A percentile compares a stretch with the other conserved stretches of the same genome.
These are phyloP conservation scores for Umbelopsis sp. DNA, from an alignment of 192 early-diverging fungal species.

Conservation along the genomic window DNA sequence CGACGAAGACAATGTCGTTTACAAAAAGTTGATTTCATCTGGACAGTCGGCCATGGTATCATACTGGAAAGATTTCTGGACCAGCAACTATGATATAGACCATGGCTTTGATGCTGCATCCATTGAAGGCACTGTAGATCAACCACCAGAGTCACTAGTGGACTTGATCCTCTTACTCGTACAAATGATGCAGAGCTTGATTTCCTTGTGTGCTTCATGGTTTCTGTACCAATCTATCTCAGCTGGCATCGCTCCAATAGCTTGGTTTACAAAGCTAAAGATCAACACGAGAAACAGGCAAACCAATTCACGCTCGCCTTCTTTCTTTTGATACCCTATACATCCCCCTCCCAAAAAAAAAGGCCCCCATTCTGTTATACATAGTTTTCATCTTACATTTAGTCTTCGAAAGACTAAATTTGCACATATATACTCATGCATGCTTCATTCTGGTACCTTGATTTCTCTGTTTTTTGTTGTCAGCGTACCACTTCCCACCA, in stretches of 20 bases:
- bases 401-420: neutral
- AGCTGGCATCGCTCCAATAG: conserved; percentile 11
- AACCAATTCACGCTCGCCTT: neutral
- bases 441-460: too few species aligned
- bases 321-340: neutral
- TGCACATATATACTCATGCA: conserved; percentile 4
- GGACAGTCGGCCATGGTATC: neutral
- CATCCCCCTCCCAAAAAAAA: neutral
- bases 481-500: too few species aligned
- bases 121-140: neutral
- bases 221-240: conserved; percentile 3
- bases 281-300: neutral
- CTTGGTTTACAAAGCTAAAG: conserved; percentile 7
- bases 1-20: neutral
- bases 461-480: too few species aligned
- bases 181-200: conserved; percentile 2
- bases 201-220: conserved; percentile 10
- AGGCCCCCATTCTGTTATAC: neutral
- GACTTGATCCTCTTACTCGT: conserved; percentile 2
- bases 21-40: neutral
- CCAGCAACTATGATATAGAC: neutral
- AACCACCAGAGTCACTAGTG: conserved; percentile 3
- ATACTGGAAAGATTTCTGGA: conserved; percentile 8
- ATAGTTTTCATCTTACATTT: neutral
- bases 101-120: neutral